These are phyloP conservation scores for Mycena indigotica DNA, from an alignment of 768 basidiomycete genomes.

Conservation along the genomic window DNA sequence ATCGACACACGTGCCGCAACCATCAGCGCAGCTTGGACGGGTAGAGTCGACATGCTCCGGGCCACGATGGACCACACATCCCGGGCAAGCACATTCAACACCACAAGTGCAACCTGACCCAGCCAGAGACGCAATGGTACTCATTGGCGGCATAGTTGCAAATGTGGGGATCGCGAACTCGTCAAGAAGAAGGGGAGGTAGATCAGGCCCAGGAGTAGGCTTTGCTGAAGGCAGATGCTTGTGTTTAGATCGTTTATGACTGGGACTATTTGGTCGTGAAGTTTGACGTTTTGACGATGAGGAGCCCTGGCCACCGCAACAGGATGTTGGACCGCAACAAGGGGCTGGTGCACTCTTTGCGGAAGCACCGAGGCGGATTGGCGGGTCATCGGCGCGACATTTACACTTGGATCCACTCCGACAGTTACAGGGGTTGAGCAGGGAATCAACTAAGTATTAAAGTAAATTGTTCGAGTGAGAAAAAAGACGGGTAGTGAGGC, in stretches of 20 bases:
- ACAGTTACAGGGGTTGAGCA: constrained; percentile 69
- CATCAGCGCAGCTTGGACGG: constrained; percentile 50
- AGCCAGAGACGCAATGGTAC: constrained; percentile 57
- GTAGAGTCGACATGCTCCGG: constrained; percentile 46
- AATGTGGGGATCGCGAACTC: constrained; percentile 47
- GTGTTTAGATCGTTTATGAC: constrained; percentile 37
- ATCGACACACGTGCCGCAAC: constrained; percentile 69
- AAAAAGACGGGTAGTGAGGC: constrained; percentile 9
- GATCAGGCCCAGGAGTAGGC: constrained; percentile 37
- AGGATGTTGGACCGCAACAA: too few relatives aligned
- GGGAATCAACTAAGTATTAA: constrained; percentile 51
- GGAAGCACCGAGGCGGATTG: constrained; percentile 33
- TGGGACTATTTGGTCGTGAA: constrained; percentile 34
- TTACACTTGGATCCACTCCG: constrained; percentile 55
- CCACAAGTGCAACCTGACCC: constrained; percentile 77
- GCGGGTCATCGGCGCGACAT: constrained; percentile 36
- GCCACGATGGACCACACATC: constrained; percentile 72
- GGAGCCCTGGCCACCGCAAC: constrained; percentile 23
- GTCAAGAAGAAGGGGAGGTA: constrained; percentile 50
- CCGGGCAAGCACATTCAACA: constrained; percentile 67
- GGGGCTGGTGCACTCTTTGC: constrained; percentile 41
- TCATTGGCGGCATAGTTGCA: constrained; percentile 61
- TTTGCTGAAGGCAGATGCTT: constrained; percentile 14
- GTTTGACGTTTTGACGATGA: constrained; percentile 25
- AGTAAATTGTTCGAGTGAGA: constrained; percentile 10